Conservation (phyloP, 495 filamentous ascomycete genomes). For the Tuber calosporum region DNA sequence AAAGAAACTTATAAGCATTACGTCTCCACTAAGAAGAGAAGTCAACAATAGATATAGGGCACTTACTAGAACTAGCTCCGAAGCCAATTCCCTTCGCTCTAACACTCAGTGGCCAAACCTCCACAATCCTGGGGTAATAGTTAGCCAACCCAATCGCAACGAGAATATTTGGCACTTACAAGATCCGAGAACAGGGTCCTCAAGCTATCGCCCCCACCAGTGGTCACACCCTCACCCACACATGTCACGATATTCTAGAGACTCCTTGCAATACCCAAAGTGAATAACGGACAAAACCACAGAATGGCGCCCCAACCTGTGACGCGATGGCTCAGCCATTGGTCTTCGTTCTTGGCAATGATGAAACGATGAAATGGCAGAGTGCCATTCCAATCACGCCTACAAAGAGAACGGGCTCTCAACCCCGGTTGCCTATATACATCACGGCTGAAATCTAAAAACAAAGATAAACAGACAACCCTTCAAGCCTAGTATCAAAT, state of each 20-base stretch:
- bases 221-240: neutral
- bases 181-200: slow-evolving; percentile 52
- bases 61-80: slow-evolving; percentile 46
- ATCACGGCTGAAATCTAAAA: slow-evolving; percentile 55
- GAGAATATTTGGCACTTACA: slow-evolving; percentile 29
- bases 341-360: slow-evolving; percentile 58
- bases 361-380: slow-evolving; percentile 63
- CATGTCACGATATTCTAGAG: neutral
- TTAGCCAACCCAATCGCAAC: slow-evolving; percentile 10
- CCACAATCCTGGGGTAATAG: slow-evolving; percentile 50
- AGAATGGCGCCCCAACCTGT: slow-evolving; percentile 71
- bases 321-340: slow-evolving; percentile 53
- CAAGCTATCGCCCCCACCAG: slow-evolving; percentile 24
- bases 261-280: slow-evolving; percentile 57
- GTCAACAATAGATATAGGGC: neutral
- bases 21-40: slow-evolving; percentile 23
- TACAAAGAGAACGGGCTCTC: slow-evolving; percentile 44
- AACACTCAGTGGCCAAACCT: slow-evolving; percentile 70
- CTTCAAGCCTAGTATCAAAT: slow-evolving; percentile 11
- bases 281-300: slow-evolving; percentile 82
- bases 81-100: slow-evolving; percentile 67
- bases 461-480: slow-evolving; percentile 3
- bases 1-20: slow-evolving; percentile 47
- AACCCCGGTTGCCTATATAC: slow-evolving; percentile 47
- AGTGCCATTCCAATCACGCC: slow-evolving; percentile 47